phyloP scores from a whole-genome alignment of 352 stramenopile species.

The Phytopythium montanum region DNA sequence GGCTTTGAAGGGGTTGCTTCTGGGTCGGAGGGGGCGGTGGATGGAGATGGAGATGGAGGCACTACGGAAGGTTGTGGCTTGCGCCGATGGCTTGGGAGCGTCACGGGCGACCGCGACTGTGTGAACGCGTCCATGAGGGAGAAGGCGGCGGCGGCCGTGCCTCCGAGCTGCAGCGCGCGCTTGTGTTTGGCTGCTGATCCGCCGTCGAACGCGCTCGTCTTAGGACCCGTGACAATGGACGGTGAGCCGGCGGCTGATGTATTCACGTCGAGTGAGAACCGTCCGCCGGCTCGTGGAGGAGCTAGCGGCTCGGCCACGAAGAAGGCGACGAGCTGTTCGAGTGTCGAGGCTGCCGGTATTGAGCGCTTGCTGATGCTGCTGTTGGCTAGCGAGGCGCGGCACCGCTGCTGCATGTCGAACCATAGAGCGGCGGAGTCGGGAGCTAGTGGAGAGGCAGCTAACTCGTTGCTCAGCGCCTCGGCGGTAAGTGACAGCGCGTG shows the following conservation, averaged over 20 bases:
- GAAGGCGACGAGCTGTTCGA: constrained; percentile 58
- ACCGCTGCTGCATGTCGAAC: constrained; percentile 58
- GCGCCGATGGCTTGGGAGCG: constrained; percentile 42
- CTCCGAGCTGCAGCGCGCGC: constrained; percentile 2
- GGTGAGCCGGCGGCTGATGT: constrained; percentile 22
- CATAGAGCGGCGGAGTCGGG: constrained; percentile 27
- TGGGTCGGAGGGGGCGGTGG: background rate
- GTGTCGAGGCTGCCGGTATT: constrained; percentile 11
- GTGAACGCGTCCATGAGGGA: constrained; percentile 48
- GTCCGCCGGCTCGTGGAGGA: constrained; percentile 13
- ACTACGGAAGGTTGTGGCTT: background rate
- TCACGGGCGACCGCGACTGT: constrained; percentile 48
- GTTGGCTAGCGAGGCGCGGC: constrained; percentile 24
- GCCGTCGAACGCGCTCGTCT: constrained; percentile 15
- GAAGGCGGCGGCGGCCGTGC: constrained; percentile 20
- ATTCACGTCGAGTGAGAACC: constrained; percentile 33
- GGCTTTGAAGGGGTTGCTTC: background rate
- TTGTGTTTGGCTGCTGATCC: background rate
- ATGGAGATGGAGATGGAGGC: background rate
- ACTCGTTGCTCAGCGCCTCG: constrained; percentile 31
- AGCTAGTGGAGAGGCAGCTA: constrained; percentile 7
- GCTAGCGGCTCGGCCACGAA: constrained; percentile 25
- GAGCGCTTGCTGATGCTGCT: background rate
- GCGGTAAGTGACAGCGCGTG: constrained; percentile 33
- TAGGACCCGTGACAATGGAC: constrained; percentile 37